These are phyloP conservation scores for Tetracladium marchalianum DNA, from an alignment of 495 filamentous ascomycete genomes.

Conservation along the genomic window DNA sequence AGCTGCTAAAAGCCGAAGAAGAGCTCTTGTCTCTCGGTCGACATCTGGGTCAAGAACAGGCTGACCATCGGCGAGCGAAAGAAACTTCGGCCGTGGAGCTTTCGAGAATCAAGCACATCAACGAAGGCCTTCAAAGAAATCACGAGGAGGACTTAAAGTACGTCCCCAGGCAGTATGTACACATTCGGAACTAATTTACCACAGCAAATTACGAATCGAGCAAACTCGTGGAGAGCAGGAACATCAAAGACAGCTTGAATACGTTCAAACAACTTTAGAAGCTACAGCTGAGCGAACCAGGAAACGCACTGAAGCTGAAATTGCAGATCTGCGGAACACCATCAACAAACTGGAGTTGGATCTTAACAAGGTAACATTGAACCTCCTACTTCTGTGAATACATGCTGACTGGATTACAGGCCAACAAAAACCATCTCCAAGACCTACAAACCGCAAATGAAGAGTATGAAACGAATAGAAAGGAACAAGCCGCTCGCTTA, in stretches of 20 bases:
- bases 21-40: conserved; percentile 56
- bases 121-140: conserved; percentile 59
- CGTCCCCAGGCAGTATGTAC: background rate
- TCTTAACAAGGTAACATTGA: conserved; percentile 14
- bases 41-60: conserved; percentile 66
- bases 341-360: conserved; percentile 15
- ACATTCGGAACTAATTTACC: conserved; percentile 3
- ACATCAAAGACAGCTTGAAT: conserved; percentile 19
- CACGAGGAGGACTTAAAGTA: conserved; percentile 43
- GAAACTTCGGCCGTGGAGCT: conserved; percentile 58
- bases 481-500: conserved; percentile 31
- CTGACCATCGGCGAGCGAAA: conserved; percentile 62
- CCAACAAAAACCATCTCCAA: conserved; percentile 42
- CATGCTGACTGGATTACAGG: conserved; percentile 20
- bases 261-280: conserved; percentile 28
- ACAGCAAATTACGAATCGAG: conserved; percentile 33
- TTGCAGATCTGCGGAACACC: conserved; percentile 11
- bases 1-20: conserved; percentile 57
- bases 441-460: conserved; percentile 49
- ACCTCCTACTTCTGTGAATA: background rate
- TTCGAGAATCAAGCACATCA: conserved; percentile 53
- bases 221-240: conserved; percentile 20
- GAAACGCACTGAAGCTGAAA: conserved; percentile 18
- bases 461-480: conserved; percentile 38
- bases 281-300: conserved; percentile 32